Evolutionary conservation across 108 stramenopile species (phyloP), one percentile per base, ranked within the genome.

Genomic region (Cyclotella cryptica): DNA sequence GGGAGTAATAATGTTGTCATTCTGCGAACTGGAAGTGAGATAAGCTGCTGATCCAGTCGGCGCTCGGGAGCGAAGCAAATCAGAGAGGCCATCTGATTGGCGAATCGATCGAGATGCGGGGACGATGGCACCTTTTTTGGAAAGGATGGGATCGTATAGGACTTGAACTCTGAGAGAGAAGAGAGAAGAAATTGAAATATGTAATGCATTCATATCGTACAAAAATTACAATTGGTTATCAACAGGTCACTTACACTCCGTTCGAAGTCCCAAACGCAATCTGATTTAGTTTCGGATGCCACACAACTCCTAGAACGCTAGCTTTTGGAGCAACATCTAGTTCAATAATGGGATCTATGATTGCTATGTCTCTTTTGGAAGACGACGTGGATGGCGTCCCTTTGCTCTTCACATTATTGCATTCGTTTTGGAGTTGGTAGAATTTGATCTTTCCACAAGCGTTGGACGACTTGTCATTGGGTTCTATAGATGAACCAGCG

Each of bases 201-300:
- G 26, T 14, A 64, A 39, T 22, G 18, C 40, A n/a, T 24, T 52
- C 39, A 27, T 52, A 19, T 19, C 29, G 28, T n/a, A 27, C 35
- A 42, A 47, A 24, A 51, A 46, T 6, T 29, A 43, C 7, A 19
- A 45, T 21, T 18, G 0, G 10, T 22, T 17, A 30, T 45, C 29
- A 47, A 19, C 12, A 49, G 49, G 22, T 18, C 5, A 63, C 84
- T 78, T 55, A 86, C 77, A 64, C 69, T 78, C 88, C 90, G 74
- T 90, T 71, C 54, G 88, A 81, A 46, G 77, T 66, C 47, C 90
- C 86, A 26, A 93, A 78, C 53, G 93, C 83, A 71, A 97, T 87
- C 64, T 97, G 96, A 77, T 95, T 95, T 60, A 93, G 63, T 51
- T 88, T 90, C 10, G 66, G 64, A 72, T 94, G 94, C 96, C 96